Base-by-base conservation (phyloP, 2,329 filamentous ascomycete species). In the Talaromyces sp. region DNA sequence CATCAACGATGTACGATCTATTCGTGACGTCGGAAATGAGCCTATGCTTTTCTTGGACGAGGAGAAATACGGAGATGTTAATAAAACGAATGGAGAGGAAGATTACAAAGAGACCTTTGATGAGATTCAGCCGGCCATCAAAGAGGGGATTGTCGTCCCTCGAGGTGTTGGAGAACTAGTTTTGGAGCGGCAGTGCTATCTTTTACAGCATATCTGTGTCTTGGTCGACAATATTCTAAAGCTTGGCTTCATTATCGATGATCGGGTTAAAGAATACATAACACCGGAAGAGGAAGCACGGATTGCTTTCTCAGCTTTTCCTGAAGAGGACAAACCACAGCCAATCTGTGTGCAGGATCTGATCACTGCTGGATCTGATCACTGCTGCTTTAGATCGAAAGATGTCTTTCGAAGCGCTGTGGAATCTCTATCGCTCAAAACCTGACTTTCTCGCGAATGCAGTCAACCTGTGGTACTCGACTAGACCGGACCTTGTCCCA, bases 201-300 rank as follows among this genome's bases (percentile, higher is more conserved):
- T 82, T 0, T 47, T 83, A 0, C 76, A 79, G 57, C 11, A 17
- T 6, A 77, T 84, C 35, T 80, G 78, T 63, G 73, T 80, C n/a
- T 68, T 81, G 1, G 70, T 84, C 4, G 78, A 80, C 0, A 75
- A 80, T 45, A 79, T 84, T 35, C 71, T 84, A 1, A 74, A 81
- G 0, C 66, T 71, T 43, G 78, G 75, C 3, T 43, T 10, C 27
- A 22, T 35, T 9, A 37, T 61, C 2, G 59, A 61, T 17, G 33
- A 61, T 1, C 10, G 17, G 15, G 25, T 37, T 9, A 22, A n/a
- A 22, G 17, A 47, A 25, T 35, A 27, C 17, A 35, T 35, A 13
- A 50, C 27, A 9, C 45, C 59, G n/a, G 5, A 25, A 25, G 43
- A 61, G 33, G 31, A 35, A 47, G 45, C 59, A 37, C 43, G 45